Conservation (phyloP, 2,329 filamentous ascomycete species). For the Penicillium rolfsii region DNA sequence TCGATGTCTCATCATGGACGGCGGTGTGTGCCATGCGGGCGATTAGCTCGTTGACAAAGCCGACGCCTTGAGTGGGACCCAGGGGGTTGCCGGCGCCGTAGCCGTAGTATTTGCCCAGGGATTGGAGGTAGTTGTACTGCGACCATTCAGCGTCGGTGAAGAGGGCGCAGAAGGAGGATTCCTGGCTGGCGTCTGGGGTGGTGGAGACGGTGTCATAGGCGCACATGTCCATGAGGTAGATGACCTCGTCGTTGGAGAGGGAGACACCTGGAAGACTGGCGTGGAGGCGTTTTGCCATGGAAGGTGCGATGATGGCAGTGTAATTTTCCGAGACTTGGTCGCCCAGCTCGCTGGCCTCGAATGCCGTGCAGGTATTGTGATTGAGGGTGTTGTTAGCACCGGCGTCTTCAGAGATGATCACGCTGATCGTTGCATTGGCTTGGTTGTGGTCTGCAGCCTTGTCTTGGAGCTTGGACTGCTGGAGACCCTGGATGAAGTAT, state of each 20-base stretch:
- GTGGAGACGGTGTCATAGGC: constrained; percentile 77
- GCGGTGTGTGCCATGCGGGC: constrained; percentile 72
- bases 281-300: constrained; percentile 72
- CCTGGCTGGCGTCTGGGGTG: constrained; percentile 51
- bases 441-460: constrained; percentile 44
- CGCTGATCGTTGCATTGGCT: constrained; percentile 61
- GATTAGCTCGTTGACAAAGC: constrained; percentile 85
- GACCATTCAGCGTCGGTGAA: constrained; percentile 76
- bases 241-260: constrained; percentile 63
- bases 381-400: constrained; percentile 80
- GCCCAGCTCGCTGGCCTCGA: constrained; percentile 60
- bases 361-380: constrained; percentile 70
- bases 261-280: constrained; percentile 68
- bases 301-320: constrained; percentile 64
- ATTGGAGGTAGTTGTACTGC: constrained; percentile 78
- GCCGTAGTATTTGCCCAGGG: constrained; percentile 82
- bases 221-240: constrained; percentile 85
- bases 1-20: constrained; percentile 73
- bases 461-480: constrained; percentile 56
- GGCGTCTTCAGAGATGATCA: constrained; percentile 67
- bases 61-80: constrained; percentile 82
- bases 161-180: constrained; percentile 74
- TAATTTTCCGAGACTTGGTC: constrained; percentile 60
- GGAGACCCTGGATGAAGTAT: constrained; percentile 76
- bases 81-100: constrained; percentile 76